Base-by-base conservation (phyloP, 306 rosid species). In the Fragaria vesca region DNA sequence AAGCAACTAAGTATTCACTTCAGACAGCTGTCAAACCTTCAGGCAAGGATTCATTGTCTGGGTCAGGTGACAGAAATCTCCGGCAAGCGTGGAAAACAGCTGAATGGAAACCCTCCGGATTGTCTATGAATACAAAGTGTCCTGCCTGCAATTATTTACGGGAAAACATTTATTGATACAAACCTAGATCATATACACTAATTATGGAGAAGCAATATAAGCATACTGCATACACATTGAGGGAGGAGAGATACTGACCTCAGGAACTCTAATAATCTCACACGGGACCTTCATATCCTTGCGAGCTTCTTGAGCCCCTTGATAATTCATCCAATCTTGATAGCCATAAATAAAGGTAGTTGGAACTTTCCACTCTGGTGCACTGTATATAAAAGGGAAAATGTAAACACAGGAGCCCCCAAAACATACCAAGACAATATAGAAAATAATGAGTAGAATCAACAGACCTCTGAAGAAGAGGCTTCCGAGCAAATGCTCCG, bases 241-340 rank as follows among this genome's bases (percentile, higher is more conserved):
- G 66, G 63, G 74, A 76, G 51, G 77, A 46, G 74, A 83, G 78
- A 76, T 54, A 72, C 54, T 18, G 78, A 96, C 99, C 96, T 88
- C 91, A 60, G 98, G 98, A 87, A 91, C 94, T 72, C 99, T 86
- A 46, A 96, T 80, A 60, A 93, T 96, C 76, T 96, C 99, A 76
- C 99, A 96, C 8, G 97, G 94, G 71, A 93, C 97, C 61, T 86
- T 85, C 99, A 96, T 96, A 28, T 77, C 84, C 80, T 89, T 84
- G 79, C 98, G 94, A 74, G 98, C 98, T 86, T 88, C 97, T 90
- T 86, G 90, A 73, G 98, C 99, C 24, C 94, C 99, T 80, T 84
- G 83, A 74, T 96, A 96, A 79, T 77, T 85, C 99, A 96, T 89
- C 99, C 98, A 96, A 67, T 96, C 99, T 63, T 90, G 77, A 72